Base-by-base conservation (phyloP, 495 filamentous ascomycete genomes). In the Lindgomyces ingoldianus region DNA sequence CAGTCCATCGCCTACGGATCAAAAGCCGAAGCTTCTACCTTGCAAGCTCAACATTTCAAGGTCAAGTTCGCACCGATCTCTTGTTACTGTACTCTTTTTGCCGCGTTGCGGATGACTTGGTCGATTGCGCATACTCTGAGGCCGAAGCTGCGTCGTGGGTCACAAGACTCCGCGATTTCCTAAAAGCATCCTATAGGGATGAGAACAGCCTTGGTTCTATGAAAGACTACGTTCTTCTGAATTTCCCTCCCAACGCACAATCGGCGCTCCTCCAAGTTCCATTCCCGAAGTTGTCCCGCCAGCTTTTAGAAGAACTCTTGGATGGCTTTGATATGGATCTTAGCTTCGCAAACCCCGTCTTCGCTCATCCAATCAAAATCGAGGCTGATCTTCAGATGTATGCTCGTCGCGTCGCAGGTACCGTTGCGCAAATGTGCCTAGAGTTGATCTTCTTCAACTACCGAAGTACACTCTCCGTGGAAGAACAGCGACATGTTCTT, bases 1-100 rank as follows among this genome's bases (percentile, higher is more conserved):
- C 85, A 1, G 77, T 85, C 0, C 62, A 56, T 6, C 79, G 81
- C 21, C 74, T 89, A 0, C 68, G 76, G 33, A 74, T 70, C 33
- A 89, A 88, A 68, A 88, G 85, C 61, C 79, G 87, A 36, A 88
- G 84, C 60, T 89, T 90, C 73, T 87, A 87, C 68, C 74, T 89
- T 10, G 87, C 87, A 3, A 88, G 84, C 65, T 77, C 83, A 0
- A 76, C 82, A 0, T 89, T 90, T 67, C 77, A 81, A 44, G 86
- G 85, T 0, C 76, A 81, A 6, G 76, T 90, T 21, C 83, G 87
- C 4, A 82, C 87, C 30, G 87, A 90, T 64, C 73, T 90, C 6
- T 77, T 87, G 30, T 73, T 87, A 19, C 71, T 90, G 74, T 90
- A 89, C 72, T 86, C 87, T 0, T 89, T 89, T 67, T 90, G 86